Percentiles rank a stretch among this genome's conserved stretches.
These are phyloP conservation scores for Dictyostelium firmibasis DNA, from an alignment of 78 protist genomes.

Conservation along the genomic window DNA sequence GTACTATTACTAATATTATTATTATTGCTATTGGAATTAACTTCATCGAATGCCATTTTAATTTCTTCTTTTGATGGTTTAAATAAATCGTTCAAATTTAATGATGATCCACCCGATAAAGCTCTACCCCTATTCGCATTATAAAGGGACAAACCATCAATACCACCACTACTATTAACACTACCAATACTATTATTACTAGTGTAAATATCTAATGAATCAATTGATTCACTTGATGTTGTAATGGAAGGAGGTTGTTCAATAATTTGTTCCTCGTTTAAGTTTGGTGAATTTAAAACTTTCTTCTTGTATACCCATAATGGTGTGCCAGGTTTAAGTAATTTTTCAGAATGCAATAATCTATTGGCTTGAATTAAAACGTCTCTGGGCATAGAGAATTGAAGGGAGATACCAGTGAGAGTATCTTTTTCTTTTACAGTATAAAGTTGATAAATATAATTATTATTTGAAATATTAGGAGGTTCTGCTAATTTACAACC, in stretches of 20 bases:
- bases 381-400: conserved; percentile 69
- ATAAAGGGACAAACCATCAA: background rate
- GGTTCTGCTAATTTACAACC: conserved; percentile 10
- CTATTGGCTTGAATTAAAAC: conserved; percentile 53
- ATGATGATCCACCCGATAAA: background rate
- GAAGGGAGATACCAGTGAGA: conserved; percentile 58
- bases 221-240: background rate
- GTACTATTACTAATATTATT: background rate
- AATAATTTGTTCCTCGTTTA: background rate
- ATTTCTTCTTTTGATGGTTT: conserved; percentile 49
- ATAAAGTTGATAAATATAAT: conserved; percentile 22
- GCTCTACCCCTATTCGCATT: background rate
- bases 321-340: conserved; percentile 23
- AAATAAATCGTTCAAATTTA: conserved; percentile 41
- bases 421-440: conserved; percentile 68
- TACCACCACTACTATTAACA: background rate
- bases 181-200: background rate
- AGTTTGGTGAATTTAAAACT: background rate
- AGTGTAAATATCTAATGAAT: background rate
- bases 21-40: background rate
- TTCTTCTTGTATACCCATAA: conserved; percentile 61
- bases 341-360: conserved; percentile 39
- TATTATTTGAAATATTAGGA: conserved; percentile 8
- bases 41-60: conserved; percentile 59
- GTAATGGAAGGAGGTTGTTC: background rate